Percentiles rank a stretch among this genome's conserved stretches.
These are phyloP conservation scores for Fusarium coicis DNA, from an alignment of 2,329 filamentous ascomycete species.

Conservation along the genomic window DNA sequence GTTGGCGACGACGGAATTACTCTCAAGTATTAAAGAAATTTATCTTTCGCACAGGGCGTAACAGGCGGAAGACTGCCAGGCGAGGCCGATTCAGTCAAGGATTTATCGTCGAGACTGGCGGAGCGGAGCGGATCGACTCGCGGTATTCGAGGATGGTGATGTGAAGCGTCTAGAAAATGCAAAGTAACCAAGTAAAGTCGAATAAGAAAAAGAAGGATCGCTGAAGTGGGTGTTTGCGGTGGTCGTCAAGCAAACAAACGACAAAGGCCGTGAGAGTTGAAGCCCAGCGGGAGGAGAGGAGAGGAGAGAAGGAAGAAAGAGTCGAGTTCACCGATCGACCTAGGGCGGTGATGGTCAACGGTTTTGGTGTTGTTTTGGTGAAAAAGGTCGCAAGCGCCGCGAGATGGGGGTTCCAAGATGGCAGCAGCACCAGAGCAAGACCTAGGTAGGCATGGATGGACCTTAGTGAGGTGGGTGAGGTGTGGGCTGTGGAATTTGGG, in stretches of 20 bases:
- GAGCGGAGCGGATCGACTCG: constrained; percentile 5
- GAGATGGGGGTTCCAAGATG: constrained; percentile 41
- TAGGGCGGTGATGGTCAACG: constrained; percentile 37
- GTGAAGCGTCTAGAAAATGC: not conserved
- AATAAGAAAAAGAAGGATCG: constrained; percentile 17
- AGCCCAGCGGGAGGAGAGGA: not conserved
- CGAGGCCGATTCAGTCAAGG: constrained; percentile 38
- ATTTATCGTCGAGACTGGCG: constrained; percentile 14
- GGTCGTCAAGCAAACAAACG: constrained; percentile 18
- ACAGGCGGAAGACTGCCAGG: constrained; percentile 3
- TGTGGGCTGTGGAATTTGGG: constrained; percentile 42
- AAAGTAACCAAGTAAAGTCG: not conserved
- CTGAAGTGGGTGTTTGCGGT: constrained; percentile 22
- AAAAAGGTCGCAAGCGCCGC: constrained; percentile 46
- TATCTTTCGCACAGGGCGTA: constrained; percentile 2
- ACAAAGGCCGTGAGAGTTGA: constrained; percentile 5
- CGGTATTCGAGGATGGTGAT: constrained; percentile 15
- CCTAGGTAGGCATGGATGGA: not conserved
- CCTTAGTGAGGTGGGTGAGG: constrained; percentile 34
- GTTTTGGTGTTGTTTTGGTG: constrained; percentile 44
- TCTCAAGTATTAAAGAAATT: constrained; percentile 24
- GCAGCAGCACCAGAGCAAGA: not conserved
- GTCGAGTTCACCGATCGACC: constrained; percentile 35
- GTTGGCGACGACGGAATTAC: constrained; percentile 11
- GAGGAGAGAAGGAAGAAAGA: constrained; percentile 18